phyloP scores from a whole-genome alignment of 257 asterid species.

The Gardenia jasminoides region DNA sequence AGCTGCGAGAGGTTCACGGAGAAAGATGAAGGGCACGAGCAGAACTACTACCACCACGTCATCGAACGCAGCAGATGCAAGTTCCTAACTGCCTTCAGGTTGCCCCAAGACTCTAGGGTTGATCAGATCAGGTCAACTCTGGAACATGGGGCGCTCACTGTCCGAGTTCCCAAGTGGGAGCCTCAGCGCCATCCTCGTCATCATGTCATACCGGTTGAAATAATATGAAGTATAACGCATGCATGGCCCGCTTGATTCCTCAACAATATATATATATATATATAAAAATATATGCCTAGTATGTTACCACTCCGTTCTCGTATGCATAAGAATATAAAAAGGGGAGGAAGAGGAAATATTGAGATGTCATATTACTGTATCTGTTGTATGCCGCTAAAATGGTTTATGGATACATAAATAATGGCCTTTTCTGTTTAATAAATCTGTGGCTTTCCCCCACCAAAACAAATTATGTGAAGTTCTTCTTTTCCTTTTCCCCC shows the following conservation, averaged over 20 bases:
- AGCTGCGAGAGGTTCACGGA: conserved; percentile 4
- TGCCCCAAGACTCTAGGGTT: conserved; percentile 14
- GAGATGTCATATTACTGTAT: too few relatives aligned
- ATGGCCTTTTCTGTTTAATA: background rate
- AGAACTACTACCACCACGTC: background rate
- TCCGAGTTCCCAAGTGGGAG: conserved; percentile 15
- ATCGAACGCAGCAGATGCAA: conserved; percentile 2
- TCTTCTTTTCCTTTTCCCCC: too few relatives aligned
- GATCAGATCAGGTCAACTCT: conserved; percentile 6
- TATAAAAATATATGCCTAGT: too few relatives aligned
- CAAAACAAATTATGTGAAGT: too few relatives aligned
- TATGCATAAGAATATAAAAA: background rate
- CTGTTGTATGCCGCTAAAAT: background rate
- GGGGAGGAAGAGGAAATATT: background rate
- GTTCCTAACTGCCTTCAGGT: conserved; percentile 13
- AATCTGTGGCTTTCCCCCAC: too few relatives aligned
- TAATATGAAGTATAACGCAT: background rate
- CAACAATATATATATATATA: too few relatives aligned
- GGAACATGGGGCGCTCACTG: conserved; percentile 19
- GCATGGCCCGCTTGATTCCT: background rate
- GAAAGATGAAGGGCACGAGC: background rate
- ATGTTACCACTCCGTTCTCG: too few relatives aligned
- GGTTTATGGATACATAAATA: background rate
- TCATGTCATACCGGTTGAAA: background rate
- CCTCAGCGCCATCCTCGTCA: background rate